A percentile compares a stretch with the other conserved stretches of the same genome.
phyloP scores from a whole-genome alignment of 2,329 filamentous ascomycete genomes.

The Xylaria sp. region DNA sequence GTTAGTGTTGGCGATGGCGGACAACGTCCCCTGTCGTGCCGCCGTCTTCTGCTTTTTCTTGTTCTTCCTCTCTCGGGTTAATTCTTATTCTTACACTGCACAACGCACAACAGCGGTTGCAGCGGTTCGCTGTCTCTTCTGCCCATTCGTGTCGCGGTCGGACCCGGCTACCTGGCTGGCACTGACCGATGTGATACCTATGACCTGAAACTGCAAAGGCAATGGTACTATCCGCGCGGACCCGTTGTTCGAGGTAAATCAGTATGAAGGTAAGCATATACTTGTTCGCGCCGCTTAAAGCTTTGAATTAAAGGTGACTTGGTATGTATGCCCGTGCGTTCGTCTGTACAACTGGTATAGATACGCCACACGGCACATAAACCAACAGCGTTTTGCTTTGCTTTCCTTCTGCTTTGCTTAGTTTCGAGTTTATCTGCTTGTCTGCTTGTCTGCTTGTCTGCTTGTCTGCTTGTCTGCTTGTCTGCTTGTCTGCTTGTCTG shows the following conservation, averaged over 20 bases:
- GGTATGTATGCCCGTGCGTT: conserved; percentile 13
- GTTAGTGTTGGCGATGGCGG: conserved; percentile 6
- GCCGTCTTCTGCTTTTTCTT: neutral
- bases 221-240: neutral
- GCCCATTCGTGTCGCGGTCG: conserved; percentile 20
- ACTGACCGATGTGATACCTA: conserved; percentile 6
- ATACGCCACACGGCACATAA: neutral
- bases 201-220: neutral
- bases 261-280: neutral
- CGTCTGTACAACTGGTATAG: neutral
- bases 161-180: conserved; percentile 15
- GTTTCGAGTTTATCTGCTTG: neutral
- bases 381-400: neutral
- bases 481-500: neutral
- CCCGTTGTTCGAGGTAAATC: neutral
- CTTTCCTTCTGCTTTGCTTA: neutral
- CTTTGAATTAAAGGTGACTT: neutral
- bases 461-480: neutral
- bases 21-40: neutral
- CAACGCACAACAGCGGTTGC: neutral
- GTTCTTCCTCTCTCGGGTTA: neutral
- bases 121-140: conserved; percentile 4
- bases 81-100: neutral
- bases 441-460: neutral
- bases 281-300: neutral